phyloP scores from a whole-genome alignment of 345 rosid genomes.

The Geranium brycei region DNA sequence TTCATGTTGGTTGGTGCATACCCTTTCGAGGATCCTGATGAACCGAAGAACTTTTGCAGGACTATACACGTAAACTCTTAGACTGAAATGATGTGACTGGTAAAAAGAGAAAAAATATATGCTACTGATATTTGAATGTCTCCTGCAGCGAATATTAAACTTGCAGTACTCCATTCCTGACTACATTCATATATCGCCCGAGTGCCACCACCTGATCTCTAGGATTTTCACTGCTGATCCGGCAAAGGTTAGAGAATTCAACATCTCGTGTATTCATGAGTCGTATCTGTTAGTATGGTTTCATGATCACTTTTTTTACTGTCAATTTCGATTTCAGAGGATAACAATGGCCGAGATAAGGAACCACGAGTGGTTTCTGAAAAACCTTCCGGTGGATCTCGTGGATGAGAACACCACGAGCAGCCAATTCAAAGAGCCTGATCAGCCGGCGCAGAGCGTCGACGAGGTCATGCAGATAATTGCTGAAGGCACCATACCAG shows the following conservation, averaged over 20 bases:
- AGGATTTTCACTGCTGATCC: conserved; percentile 95
- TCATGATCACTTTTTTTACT: too few species aligned
- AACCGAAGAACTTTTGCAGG: conserved; percentile 86
- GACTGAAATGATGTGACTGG: conserved; percentile 1
- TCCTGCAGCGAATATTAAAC: conserved; percentile 73
- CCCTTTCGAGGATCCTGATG: conserved; percentile 97
- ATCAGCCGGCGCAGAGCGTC: conserved; percentile 65
- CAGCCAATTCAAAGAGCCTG: conserved; percentile 65
- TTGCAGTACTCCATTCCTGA: conserved; percentile 95
- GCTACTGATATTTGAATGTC: conserved; percentile 1
- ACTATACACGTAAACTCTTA: conserved; percentile 60
- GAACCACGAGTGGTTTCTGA: conserved; percentile 92
- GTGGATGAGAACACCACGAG: conserved; percentile 46
- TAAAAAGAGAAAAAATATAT: too few species aligned
- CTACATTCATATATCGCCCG: conserved; percentile 82
- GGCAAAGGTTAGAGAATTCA: conserved; percentile 43
- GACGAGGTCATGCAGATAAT: conserved; percentile 96
- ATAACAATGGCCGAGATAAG: conserved; percentile 78
- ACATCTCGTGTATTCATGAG: background rate
- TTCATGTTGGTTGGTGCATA: conserved; percentile 98
- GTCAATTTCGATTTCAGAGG: conserved; percentile 46
- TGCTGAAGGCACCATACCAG: conserved; percentile 83
- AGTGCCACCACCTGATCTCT: conserved; percentile 82
- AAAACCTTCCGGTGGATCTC: conserved; percentile 79
- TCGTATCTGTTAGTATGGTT: too few species aligned